phyloP scores from a whole-genome alignment of 306 rosid species.

The Sphenostylis stenocarpa region DNA sequence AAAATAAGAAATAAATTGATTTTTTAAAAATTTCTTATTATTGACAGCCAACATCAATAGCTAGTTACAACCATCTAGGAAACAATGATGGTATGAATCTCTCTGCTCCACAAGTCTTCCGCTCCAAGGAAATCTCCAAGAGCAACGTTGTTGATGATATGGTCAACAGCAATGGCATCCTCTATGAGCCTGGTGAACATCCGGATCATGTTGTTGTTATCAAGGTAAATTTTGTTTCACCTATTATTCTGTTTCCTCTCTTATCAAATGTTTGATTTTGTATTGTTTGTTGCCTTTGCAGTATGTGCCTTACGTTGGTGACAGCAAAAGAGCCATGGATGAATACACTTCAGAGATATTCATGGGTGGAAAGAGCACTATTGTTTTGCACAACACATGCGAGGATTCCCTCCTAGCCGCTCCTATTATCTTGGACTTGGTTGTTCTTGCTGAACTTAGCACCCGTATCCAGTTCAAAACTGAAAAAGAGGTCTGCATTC shows the following conservation, averaged over 20 bases:
- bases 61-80: conserved; percentile 98
- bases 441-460: conserved; percentile 98
- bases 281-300: conserved; percentile 32
- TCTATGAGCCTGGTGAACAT: conserved; percentile 90
- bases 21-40: too few species aligned
- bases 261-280: background rate
- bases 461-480: conserved; percentile 86
- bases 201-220: conserved; percentile 98
- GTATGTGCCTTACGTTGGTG: conserved; percentile 98
- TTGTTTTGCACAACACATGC: conserved; percentile 98
- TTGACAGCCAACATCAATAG: conserved; percentile 92
- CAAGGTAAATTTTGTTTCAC: conserved; percentile 54
- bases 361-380: conserved; percentile 95
- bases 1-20: conserved; percentile 3
- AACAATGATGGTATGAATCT: conserved; percentile 99
- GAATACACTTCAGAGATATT: conserved; percentile 98
- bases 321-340: conserved; percentile 99
- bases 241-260: background rate
- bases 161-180: conserved; percentile 96
- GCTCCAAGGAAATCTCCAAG: conserved; percentile 97
- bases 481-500: conserved; percentile 74
- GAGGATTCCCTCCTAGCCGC: conserved; percentile 99
- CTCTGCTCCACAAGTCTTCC: conserved; percentile 96
- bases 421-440: conserved; percentile 94
- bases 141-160: conserved; percentile 98